A percentile compares a stretch with the other conserved stretches of the same genome.
Conservation (phyloP, 116 monocot genomes). For the Iris pallida region DNA sequence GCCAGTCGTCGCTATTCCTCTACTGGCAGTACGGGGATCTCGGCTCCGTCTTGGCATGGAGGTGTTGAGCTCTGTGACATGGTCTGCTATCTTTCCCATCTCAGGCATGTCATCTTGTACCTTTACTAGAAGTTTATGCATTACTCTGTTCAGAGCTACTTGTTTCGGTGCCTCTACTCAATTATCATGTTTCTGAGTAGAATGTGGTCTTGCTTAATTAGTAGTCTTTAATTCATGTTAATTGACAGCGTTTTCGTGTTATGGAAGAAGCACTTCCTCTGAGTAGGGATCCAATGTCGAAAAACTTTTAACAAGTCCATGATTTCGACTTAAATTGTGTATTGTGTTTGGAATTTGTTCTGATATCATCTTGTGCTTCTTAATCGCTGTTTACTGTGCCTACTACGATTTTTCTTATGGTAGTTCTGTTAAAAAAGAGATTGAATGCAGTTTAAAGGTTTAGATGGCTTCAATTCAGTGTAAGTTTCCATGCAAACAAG, state of each 20-base stretch:
- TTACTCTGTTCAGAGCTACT: slow-evolving; percentile 1
- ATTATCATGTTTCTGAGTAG: slow-evolving; percentile 17
- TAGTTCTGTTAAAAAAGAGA: too few relatives aligned
- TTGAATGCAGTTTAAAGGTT: too few relatives aligned
- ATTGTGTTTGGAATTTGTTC: not conserved
- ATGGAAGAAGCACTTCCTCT: slow-evolving; percentile 7
- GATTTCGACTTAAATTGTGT: too few relatives aligned
- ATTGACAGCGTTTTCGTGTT: not conserved
- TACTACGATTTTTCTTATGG: too few relatives aligned
- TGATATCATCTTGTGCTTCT: too few relatives aligned
- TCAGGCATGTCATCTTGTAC: slow-evolving; percentile 25
- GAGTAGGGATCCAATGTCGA: not conserved
- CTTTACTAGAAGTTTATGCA: not conserved
- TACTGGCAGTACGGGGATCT: slow-evolving; percentile 79
- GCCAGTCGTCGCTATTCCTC: slow-evolving; percentile 53
- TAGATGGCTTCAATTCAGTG: too few relatives aligned
- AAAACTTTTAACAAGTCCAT: too few relatives aligned
- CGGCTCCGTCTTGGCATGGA: slow-evolving; percentile 77
- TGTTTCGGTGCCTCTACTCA: not conserved
- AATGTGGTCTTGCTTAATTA: slow-evolving; percentile 5
- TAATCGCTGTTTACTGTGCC: too few relatives aligned
- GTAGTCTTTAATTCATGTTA: not conserved
- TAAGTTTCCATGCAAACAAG: too few relatives aligned
- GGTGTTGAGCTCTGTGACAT: slow-evolving; percentile 22
- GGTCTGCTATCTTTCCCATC: not conserved